Conservation (phyloP, 768 basidiomycete species). For the Auricularia auricula-judae region DNA sequence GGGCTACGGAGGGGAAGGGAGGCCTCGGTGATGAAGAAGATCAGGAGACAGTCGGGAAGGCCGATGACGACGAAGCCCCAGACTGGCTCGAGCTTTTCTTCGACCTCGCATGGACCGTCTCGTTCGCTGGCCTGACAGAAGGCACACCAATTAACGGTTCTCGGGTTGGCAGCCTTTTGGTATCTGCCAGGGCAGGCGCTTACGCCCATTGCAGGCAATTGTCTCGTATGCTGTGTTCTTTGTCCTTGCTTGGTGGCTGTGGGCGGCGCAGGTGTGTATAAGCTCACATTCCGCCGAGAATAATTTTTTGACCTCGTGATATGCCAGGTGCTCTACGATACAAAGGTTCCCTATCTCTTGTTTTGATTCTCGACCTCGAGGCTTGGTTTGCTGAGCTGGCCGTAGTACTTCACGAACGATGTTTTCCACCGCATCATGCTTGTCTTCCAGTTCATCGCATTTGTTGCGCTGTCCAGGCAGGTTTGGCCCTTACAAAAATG, state of each 20-base stretch:
- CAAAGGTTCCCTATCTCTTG: background rate
- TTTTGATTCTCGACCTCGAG: no score
- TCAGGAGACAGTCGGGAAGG: no score
- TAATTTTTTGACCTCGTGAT: no score
- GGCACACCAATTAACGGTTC: background rate
- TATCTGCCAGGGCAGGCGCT: background rate
- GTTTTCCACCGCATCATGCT: background rate
- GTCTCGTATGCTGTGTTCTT: background rate
- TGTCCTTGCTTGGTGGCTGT: background rate
- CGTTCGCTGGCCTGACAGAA: background rate
- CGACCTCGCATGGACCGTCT: background rate
- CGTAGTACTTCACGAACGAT: background rate
- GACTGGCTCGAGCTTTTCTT: background rate
- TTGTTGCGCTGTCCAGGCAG: background rate
- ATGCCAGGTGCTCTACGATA: background rate
- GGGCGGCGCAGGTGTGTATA: background rate
- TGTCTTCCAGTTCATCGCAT: background rate
- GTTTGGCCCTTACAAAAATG: background rate
- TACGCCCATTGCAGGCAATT: background rate
- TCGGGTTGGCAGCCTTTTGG: background rate
- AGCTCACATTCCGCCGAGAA: no score
- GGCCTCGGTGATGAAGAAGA: background rate
- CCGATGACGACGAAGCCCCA: background rate
- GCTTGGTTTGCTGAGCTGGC: background rate
- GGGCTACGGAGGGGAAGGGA: background rate